Conservation (phyloP, 305 asterid species). For the Fraxinus greggii region DNA sequence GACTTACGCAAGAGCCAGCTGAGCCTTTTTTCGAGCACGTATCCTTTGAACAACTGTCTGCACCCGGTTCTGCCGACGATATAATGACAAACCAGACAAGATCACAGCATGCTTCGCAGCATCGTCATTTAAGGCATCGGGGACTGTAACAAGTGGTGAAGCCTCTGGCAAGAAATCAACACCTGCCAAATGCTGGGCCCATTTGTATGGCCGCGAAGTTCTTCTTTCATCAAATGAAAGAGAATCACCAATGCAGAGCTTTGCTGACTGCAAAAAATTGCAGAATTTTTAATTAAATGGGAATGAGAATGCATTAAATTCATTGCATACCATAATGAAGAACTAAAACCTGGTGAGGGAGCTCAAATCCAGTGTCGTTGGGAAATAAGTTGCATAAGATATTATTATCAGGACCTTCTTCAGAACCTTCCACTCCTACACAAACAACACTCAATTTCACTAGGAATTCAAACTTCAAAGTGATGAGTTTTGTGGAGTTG, state of each 20-base stretch:
- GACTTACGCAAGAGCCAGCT: constrained; percentile 94
- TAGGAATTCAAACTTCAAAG: constrained; percentile 81
- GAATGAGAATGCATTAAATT: constrained; percentile 25
- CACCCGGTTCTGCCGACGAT: constrained; percentile 90
- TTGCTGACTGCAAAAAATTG: constrained; percentile 70
- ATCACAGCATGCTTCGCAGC: constrained; percentile 50
- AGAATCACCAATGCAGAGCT: constrained; percentile 62
- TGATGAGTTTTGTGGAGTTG: constrained; percentile 54
- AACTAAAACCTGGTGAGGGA: constrained; percentile 85
- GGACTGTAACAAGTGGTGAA: constrained; percentile 61
- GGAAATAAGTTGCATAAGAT: constrained; percentile 95
- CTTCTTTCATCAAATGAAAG: constrained; percentile 65
- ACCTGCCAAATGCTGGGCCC: constrained; percentile 99
- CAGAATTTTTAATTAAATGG: constrained; percentile 19
- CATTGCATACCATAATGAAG: constrained; percentile 20
- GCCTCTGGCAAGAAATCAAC: constrained; percentile 93
- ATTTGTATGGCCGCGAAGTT: constrained; percentile 86
- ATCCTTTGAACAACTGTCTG: constrained; percentile 89
- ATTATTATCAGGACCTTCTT: constrained; percentile 53
- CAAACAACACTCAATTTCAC: constrained; percentile 73
- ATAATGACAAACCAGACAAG: constrained; percentile 63
- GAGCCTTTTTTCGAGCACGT: constrained; percentile 85
- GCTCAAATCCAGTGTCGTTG: constrained; percentile 90
- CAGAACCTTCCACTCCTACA: constrained; percentile 83
- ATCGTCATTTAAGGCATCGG: constrained; percentile 51